Evolutionary conservation across 1,284 basidiomycete genomes (phyloP).

Genomic region (Coniophora puteana): DNA sequence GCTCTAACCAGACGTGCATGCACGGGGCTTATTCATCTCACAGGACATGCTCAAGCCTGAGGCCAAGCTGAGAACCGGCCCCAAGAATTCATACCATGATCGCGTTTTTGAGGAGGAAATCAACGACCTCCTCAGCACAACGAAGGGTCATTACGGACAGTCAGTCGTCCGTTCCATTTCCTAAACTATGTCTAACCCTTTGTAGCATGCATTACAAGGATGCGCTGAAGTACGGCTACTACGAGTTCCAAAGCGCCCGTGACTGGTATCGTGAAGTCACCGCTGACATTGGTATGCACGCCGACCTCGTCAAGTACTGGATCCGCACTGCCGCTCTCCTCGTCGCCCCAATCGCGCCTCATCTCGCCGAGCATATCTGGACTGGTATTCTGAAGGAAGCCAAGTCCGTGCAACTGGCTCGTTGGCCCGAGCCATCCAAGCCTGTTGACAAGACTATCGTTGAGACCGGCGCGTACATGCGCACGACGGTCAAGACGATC

Average conservation of each 20-base stretch:
- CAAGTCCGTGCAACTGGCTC: constrained; percentile 78
- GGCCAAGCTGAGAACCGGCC: constrained; percentile 69
- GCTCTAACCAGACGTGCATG: not conserved
- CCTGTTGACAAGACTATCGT: constrained; percentile 60
- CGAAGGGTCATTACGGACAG: constrained; percentile 78
- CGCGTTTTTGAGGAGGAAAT: constrained; percentile 90
- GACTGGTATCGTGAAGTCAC: constrained; percentile 98
- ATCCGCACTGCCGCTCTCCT: constrained; percentile 80
- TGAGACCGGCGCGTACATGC: constrained; percentile 82
- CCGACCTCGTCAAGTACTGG: constrained; percentile 76
- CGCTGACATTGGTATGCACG: constrained; percentile 88
- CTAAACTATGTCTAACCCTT: not conserved
- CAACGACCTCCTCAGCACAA: constrained; percentile 78
- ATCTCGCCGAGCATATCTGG: constrained; percentile 95
- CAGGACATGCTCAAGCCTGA: constrained; percentile 77
- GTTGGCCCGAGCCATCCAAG: constrained; percentile 67
- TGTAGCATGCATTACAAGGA: constrained; percentile 91
- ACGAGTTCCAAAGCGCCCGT: constrained; percentile 88
- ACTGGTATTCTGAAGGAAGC: constrained; percentile 69
- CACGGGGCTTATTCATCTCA: constrained; percentile 7
- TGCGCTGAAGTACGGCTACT: constrained; percentile 93
- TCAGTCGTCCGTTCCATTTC: constrained; percentile 37
- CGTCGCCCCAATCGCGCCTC: constrained; percentile 88
- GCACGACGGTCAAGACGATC: constrained; percentile 81
- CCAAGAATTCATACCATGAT: constrained; percentile 72